Evolutionary conservation across 805 yeast species (phyloP).

Genomic region (Wickerhamomyces chaumierensis): DNA sequence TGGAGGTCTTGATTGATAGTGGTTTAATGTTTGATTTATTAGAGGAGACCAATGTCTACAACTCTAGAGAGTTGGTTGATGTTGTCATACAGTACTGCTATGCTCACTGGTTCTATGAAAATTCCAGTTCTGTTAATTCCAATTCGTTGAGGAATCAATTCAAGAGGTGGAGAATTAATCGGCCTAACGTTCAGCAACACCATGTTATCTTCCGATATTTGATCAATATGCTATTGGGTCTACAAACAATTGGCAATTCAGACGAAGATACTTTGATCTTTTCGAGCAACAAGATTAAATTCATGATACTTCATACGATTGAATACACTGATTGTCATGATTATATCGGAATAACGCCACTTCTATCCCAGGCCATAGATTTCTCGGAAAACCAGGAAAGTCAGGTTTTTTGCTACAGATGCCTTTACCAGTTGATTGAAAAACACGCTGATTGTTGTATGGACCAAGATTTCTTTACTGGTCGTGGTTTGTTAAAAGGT

Average conservation of each 20-base stretch:
- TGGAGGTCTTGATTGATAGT: conserved; percentile 30
- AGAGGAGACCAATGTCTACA: conserved; percentile 11
- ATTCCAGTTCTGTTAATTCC: conserved; percentile 7
- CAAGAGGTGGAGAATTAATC: conserved; percentile 21
- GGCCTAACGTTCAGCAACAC: conserved; percentile 23
- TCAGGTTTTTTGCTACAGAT: conserved; percentile 18
- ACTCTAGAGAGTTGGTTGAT: conserved; percentile 26
- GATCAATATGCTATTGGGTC: conserved; percentile 25
- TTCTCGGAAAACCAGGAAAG: conserved; percentile 9
- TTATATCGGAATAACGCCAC: conserved; percentile 22
- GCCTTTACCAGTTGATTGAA: conserved; percentile 14
- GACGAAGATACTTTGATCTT: conserved; percentile 8
- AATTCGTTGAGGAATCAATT: conserved; percentile 14
- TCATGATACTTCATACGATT: conserved; percentile 12
- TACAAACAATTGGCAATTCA: conserved; percentile 13
- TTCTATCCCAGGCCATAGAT: conserved; percentile 25
- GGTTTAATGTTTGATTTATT: conserved; percentile 24
- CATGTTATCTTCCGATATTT: conserved; percentile 22
- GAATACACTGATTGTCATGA: conserved; percentile 20
- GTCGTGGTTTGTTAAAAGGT: conserved; percentile 17
- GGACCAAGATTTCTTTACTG: conserved; percentile 20
- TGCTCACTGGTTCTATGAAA: conserved; percentile 29
- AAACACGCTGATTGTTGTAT: conserved; percentile 26
- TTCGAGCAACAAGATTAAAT: conserved; percentile 11
- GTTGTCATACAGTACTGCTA: conserved; percentile 32